Conservation (phyloP, 768 basidiomycete species). For the Kwoniella mangroviensis region DNA sequence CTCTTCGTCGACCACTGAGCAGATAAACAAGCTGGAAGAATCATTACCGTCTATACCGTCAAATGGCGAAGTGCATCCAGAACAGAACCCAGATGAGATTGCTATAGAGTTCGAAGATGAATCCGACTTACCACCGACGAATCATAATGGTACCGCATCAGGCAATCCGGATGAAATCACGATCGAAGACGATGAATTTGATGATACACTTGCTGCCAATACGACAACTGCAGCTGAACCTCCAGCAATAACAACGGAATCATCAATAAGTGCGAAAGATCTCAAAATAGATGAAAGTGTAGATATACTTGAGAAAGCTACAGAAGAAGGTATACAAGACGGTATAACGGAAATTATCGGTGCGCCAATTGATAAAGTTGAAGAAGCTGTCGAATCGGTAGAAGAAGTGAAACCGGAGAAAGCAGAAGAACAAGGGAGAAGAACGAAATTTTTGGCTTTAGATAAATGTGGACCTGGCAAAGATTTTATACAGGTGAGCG, state of each 20-base stretch:
- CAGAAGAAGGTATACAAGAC: constrained; percentile 31
- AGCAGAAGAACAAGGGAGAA: constrained; percentile 26
- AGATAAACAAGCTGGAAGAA: constrained; percentile 6
- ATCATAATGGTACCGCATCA: constrained; percentile 6
- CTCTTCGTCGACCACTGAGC: background rate
- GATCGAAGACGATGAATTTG: constrained; percentile 40
- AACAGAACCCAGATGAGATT: constrained; percentile 56
- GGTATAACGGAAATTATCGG: constrained; percentile 37
- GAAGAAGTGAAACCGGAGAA: constrained; percentile 21
- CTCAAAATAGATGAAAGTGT: constrained; percentile 45
- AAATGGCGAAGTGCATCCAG: background rate
- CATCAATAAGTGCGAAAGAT: background rate
- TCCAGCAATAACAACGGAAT: too few relatives aligned
- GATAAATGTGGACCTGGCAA: constrained; percentile 80
- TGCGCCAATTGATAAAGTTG: constrained; percentile 23
- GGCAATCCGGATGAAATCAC: constrained; percentile 52
- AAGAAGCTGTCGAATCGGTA: constrained; percentile 49
- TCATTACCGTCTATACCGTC: constrained; percentile 4
- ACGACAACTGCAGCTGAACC: background rate
- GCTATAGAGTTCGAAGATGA: constrained; percentile 37
- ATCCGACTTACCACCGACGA: background rate
- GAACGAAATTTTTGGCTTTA: constrained; percentile 83
- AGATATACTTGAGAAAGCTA: constrained; percentile 50
- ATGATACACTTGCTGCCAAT: constrained; percentile 6
- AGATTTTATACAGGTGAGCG: constrained; percentile 76